A percentile compares a stretch with the other conserved stretches of the same genome.
phyloP scores from a whole-genome alignment of 768 basidiomycete genomes.

The Mycena alexandri region DNA sequence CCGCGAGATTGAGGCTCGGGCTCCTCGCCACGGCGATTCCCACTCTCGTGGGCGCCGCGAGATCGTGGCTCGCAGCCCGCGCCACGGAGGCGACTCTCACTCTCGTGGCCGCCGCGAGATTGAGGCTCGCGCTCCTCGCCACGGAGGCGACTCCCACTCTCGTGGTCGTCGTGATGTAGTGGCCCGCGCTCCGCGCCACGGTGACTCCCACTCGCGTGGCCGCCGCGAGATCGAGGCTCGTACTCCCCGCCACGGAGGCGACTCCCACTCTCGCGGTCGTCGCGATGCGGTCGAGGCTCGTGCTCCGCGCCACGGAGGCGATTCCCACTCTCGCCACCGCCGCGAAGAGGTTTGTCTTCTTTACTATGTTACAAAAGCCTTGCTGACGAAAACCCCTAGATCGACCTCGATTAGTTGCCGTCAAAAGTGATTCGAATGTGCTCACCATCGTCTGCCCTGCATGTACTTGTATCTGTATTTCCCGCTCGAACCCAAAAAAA shows the following conservation, averaged over 20 bases:
- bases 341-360: not conserved
- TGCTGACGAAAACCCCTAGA: not conserved
- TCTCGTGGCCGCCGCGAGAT: not conserved
- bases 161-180: conserved; percentile 13
- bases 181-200: conserved; percentile 17
- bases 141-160: conserved; percentile 17
- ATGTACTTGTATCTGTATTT: no score
- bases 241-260: not conserved
- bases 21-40: conserved; percentile 16
- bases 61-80: conserved; percentile 17
- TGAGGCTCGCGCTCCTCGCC: conserved; percentile 17
- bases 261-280: not conserved
- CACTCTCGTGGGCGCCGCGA: conserved; percentile 6
- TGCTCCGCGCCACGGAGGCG: not conserved
- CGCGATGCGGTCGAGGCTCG: not conserved
- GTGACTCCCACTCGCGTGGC: conserved; percentile 1
- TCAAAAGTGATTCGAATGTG: no score
- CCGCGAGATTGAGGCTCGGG: conserved; percentile 1
- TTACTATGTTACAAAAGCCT: not conserved
- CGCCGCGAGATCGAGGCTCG: not conserved
- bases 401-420: not conserved
- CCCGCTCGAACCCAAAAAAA: no score
- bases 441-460: no score
- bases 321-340: not conserved
- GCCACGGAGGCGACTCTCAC: conserved; percentile 9